These are phyloP conservation scores for Lentithecium fluviatile DNA, from an alignment of 495 filamentous ascomycete genomes.

Conservation along the genomic window DNA sequence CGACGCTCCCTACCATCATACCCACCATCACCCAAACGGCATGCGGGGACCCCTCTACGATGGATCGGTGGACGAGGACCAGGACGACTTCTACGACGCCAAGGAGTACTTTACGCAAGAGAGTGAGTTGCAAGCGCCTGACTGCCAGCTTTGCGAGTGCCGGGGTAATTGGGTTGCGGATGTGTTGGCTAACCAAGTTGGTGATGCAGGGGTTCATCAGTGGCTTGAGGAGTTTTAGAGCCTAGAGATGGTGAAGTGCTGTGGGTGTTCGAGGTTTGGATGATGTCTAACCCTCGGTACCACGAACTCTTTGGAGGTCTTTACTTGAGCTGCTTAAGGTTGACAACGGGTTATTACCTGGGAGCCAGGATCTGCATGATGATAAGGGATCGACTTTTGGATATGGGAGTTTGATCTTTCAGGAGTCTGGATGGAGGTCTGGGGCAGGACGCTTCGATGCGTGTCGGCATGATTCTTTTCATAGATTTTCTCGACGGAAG, in stretches of 20 bases:
- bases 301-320: background rate
- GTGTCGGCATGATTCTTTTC: too few relatives aligned
- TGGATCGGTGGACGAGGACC: background rate
- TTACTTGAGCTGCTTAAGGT: background rate
- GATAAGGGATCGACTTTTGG: too few relatives aligned
- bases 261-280: too few relatives aligned
- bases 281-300: too few relatives aligned
- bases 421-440: too few relatives aligned
- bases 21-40: background rate
- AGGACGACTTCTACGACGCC: background rate
- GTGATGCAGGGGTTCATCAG: background rate
- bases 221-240: background rate
- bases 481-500: too few relatives aligned
- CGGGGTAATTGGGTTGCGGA: background rate
- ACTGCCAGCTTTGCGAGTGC: background rate
- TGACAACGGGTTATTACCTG: too few relatives aligned
- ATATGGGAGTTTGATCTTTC: too few relatives aligned
- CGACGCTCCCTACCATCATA: background rate
- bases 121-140: background rate
- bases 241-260: background rate
- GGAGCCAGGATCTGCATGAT: too few relatives aligned
- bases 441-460: too few relatives aligned
- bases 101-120: background rate
- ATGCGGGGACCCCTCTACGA: too few relatives aligned
- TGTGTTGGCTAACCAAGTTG: background rate